These are phyloP conservation scores for Mitragyna speciosa DNA, from an alignment of 257 asterid genomes.

Conservation along the genomic window DNA sequence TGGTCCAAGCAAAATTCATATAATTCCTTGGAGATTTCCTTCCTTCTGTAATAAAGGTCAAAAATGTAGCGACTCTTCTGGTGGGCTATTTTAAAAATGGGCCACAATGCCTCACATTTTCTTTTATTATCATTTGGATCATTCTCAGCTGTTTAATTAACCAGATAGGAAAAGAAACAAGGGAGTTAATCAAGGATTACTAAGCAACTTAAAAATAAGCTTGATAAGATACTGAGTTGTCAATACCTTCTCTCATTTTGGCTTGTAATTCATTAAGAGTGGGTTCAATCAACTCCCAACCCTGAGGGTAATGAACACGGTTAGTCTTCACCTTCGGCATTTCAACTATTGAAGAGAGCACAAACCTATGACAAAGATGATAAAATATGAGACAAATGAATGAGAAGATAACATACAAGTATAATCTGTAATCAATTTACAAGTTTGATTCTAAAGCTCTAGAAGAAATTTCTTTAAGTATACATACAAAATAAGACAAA, in stretches of 20 bases:
- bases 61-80: constrained; percentile 84
- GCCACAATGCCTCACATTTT: constrained; percentile 90
- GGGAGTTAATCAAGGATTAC: neutral
- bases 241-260: constrained; percentile 88
- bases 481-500: too few species aligned
- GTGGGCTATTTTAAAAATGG: constrained; percentile 89
- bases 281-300: constrained; percentile 95
- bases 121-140: constrained; percentile 84
- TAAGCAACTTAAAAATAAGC: neutral
- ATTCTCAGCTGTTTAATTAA: constrained; percentile 63
- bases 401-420: neutral
- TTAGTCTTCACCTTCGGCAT: constrained; percentile 94
- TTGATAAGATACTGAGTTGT: neutral
- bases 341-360: constrained; percentile 29
- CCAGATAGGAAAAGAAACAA: neutral
- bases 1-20: constrained; percentile 91
- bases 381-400: neutral
- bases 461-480: too few species aligned
- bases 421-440: too few species aligned
- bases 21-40: constrained; percentile 80
- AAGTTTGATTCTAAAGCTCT: too few species aligned
- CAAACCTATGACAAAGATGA: neutral
- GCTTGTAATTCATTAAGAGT: constrained; percentile 80
- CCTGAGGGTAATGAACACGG: constrained; percentile 76
- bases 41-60: constrained; percentile 76